phyloP scores from a whole-genome alignment of 768 basidiomycete species.

The Pleurotus sapidus region DNA sequence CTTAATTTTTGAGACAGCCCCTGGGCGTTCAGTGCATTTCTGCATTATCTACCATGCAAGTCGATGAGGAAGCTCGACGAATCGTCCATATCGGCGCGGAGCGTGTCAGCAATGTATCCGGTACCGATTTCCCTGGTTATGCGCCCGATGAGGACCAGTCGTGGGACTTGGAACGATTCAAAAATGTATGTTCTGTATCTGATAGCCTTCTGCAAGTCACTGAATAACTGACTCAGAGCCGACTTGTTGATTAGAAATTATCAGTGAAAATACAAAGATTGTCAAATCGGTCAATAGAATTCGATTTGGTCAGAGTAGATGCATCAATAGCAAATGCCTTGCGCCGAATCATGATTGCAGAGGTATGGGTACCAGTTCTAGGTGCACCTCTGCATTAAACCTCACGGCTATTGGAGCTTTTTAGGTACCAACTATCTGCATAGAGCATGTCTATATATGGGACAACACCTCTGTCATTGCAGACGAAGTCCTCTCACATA shows the following conservation, averaged over 20 bases:
- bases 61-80: conserved; percentile 30
- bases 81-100: conserved; percentile 72
- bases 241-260: conserved; percentile 58
- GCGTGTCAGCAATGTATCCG: conserved; percentile 76
- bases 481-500: conserved; percentile 90
- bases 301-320: conserved; percentile 94
- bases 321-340: conserved; percentile 97
- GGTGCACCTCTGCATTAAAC: conserved; percentile 12
- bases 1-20: not conserved
- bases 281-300: conserved; percentile 84
- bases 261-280: conserved; percentile 72
- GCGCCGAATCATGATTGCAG: conserved; percentile 88
- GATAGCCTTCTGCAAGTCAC: not conserved
- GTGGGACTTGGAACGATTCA: conserved; percentile 78
- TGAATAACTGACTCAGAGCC: conserved; percentile 4
- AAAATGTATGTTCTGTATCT: conserved; percentile 52
- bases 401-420: not conserved
- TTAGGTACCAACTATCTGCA: conserved; percentile 87
- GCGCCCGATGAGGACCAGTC: conserved; percentile 81
- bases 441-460: conserved; percentile 90
- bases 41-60: not conserved
- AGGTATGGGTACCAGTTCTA: conserved; percentile 50
- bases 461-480: conserved; percentile 93
- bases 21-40: not conserved
- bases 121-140: conserved; percentile 89